Conservation (phyloP, 257 asterid genomes). For the Haberlea rhodopensis region DNA sequence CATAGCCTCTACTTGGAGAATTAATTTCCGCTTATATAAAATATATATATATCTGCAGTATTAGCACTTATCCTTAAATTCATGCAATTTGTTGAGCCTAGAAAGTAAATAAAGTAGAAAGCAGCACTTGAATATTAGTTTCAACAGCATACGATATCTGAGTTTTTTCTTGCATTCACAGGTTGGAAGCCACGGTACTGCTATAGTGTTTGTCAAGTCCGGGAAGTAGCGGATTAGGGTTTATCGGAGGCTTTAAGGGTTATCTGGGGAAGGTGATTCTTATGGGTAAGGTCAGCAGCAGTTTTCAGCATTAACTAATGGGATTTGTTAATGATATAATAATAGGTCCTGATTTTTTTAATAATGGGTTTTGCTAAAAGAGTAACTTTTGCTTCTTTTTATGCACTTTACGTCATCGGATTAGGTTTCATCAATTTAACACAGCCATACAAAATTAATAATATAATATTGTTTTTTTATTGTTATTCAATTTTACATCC, state of each 20-base stretch:
- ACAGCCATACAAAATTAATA: neutral
- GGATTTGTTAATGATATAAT: too few relatives aligned
- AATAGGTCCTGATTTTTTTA: neutral
- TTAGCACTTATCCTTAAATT: too few relatives aligned
- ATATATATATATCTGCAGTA: neutral
- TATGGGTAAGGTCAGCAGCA: neutral
- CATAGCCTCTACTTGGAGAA: neutral
- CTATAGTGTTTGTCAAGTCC: neutral
- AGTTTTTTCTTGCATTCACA: neutral
- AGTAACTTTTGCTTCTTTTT: neutral
- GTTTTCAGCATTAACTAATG: neutral
- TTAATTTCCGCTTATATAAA: neutral
- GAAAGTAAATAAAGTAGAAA: too few relatives aligned
- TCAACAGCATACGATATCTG: too few relatives aligned
- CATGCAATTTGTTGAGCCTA: too few relatives aligned
- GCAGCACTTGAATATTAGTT: neutral
- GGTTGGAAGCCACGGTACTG: neutral
- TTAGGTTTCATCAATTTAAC: neutral
- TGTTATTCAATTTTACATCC: conserved; percentile 19
- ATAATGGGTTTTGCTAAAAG: too few relatives aligned
- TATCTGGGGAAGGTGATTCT: neutral
- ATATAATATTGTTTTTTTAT: neutral
- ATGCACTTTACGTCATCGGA: neutral
- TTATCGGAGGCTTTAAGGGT: neutral
- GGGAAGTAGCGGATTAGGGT: neutral